Percentiles rank a stretch among this genome's conserved stretches.
Evolutionary conservation across 1,139 yeast genomes (phyloP).

Genomic region (Taphrina populina): DNA sequence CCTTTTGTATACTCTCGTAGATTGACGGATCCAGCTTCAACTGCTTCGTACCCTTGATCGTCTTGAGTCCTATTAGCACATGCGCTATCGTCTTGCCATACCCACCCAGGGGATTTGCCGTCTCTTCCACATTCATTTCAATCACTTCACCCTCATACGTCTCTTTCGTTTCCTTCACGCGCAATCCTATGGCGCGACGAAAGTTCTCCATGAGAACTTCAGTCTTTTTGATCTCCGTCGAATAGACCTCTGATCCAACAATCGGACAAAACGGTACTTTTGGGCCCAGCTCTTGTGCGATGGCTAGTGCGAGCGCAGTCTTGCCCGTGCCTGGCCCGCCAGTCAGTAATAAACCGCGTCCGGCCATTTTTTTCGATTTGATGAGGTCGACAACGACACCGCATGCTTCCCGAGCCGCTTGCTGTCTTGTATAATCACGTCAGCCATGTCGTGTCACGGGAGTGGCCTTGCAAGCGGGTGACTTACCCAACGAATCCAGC

Average conservation of each 20-base stretch:
- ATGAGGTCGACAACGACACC: conserved; percentile 93
- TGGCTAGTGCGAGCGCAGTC: conserved; percentile 92
- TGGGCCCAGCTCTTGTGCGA: conserved; percentile 96
- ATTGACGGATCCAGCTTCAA: conserved; percentile 91
- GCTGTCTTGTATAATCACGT: conserved; percentile 53
- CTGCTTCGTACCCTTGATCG: conserved; percentile 93
- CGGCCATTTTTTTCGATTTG: conserved; percentile 89
- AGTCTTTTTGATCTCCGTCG: conserved; percentile 97
- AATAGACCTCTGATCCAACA: conserved; percentile 89
- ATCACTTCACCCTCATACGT: conserved; percentile 98
- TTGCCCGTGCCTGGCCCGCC: conserved; percentile 99
- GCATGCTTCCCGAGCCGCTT: conserved; percentile 94
- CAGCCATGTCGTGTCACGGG: neutral
- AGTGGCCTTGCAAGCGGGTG: neutral
- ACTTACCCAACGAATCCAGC: conserved; percentile 54
- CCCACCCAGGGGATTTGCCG: conserved; percentile 95
- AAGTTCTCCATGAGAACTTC: conserved; percentile 97
- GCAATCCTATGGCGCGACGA: conserved; percentile 84
- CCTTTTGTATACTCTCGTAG: conserved; percentile 94
- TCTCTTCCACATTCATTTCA: conserved; percentile 93
- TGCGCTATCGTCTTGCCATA: conserved; percentile 95
- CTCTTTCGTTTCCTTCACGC: conserved; percentile 95
- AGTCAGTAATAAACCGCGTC: conserved; percentile 90
- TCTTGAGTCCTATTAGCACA: conserved; percentile 89
- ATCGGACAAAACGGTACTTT: conserved; percentile 98